These are phyloP conservation scores for Colletotrichum tabaci DNA, from an alignment of 2,329 filamentous ascomycete species.

Conservation along the genomic window DNA sequence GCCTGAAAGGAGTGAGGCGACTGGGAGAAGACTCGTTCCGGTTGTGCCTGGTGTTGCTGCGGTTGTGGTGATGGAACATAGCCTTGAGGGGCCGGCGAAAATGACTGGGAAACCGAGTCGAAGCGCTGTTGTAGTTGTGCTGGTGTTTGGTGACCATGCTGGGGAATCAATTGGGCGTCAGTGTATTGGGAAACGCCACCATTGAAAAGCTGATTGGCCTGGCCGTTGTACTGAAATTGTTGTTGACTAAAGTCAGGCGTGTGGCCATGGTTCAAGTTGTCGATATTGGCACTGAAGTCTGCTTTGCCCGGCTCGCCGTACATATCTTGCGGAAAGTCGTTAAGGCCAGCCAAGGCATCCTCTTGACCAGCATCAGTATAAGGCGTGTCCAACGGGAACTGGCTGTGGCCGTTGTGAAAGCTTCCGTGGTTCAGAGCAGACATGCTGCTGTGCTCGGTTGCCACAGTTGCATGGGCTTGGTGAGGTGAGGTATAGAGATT, in stretches of 20 bases:
- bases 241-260: constrained; percentile 53
- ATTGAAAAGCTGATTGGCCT: constrained; percentile 52
- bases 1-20: constrained; percentile 41
- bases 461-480: constrained; percentile 37
- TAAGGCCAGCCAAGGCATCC: constrained; percentile 55
- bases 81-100: constrained; percentile 45
- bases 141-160: constrained; percentile 52
- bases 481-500: constrained; percentile 38
- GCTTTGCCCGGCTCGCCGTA: constrained; percentile 55
- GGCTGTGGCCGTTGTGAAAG: constrained; percentile 35
- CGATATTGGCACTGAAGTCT: constrained; percentile 48
- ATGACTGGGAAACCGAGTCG: constrained; percentile 37
- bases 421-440: constrained; percentile 35
- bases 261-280: constrained; percentile 51
- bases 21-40: constrained; percentile 39
- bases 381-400: constrained; percentile 36
- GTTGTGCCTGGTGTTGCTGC: constrained; percentile 41
- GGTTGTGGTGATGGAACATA: constrained; percentile 48
- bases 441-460: constrained; percentile 28
- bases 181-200: constrained; percentile 51
- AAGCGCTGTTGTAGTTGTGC: constrained; percentile 52
- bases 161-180: constrained; percentile 53
- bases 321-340: constrained; percentile 55
- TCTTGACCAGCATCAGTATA: constrained; percentile 54
- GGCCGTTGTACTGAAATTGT: constrained; percentile 52